phyloP scores from a whole-genome alignment of 495 filamentous ascomycete species.

The Aspergillus hancockii region DNA sequence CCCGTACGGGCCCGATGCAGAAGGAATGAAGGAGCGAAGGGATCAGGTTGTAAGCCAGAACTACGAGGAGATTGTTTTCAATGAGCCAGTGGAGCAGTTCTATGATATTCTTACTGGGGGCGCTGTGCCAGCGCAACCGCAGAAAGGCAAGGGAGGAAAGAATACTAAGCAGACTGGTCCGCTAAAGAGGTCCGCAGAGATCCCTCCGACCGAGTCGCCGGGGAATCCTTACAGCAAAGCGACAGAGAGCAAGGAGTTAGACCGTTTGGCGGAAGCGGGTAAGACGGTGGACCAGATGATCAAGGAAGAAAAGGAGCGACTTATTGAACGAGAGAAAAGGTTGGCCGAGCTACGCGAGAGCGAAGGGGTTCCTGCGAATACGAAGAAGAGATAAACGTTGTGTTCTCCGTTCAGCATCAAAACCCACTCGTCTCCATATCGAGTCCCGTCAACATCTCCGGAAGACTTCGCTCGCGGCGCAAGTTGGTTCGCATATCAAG shows the following conservation, averaged over 20 bases:
- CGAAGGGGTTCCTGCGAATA: constrained; percentile 42
- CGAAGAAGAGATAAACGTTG: constrained; percentile 43
- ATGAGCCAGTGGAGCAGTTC: constrained; percentile 89
- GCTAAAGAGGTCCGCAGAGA: constrained; percentile 63
- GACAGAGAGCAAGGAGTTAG: constrained; percentile 70
- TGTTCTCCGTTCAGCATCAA: neutral
- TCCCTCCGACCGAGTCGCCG: constrained; percentile 62
- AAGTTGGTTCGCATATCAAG: neutral
- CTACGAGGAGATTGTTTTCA: constrained; percentile 93
- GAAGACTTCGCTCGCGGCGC: neutral
- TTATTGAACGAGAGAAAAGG: constrained; percentile 61
- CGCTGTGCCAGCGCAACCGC: constrained; percentile 30
- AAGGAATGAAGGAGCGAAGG: constrained; percentile 64
- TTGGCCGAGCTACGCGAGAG: constrained; percentile 63
- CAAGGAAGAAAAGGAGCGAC: constrained; percentile 65
- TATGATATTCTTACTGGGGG: constrained; percentile 78
- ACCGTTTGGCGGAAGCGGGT: constrained; percentile 56
- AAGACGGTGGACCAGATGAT: constrained; percentile 72
- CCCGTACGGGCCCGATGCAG: constrained; percentile 80
- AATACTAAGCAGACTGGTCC: constrained; percentile 47
- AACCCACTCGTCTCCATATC: neutral
- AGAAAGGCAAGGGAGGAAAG: constrained; percentile 47
- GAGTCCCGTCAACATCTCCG: neutral
- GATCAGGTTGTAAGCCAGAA: constrained; percentile 71
- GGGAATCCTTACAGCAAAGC: constrained; percentile 73